phyloP scores from a whole-genome alignment of 2,329 filamentous ascomycete species.

The Canariomyces notabilis region DNA sequence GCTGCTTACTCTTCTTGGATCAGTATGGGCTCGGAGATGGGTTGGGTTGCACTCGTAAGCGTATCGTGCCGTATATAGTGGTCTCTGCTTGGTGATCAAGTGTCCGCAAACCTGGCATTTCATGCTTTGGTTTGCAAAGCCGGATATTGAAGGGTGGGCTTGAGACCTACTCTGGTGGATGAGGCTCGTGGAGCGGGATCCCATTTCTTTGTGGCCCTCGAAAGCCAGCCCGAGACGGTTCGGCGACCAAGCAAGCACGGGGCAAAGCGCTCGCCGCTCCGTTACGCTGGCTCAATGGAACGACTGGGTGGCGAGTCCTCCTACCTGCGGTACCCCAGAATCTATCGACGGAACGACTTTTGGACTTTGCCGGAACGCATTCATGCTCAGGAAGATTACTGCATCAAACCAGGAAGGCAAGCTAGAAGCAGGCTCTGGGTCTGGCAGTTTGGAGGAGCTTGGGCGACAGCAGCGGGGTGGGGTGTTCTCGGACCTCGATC shows the following conservation, averaged over 20 bases:
- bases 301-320: too few relatives aligned
- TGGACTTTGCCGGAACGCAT: too few relatives aligned
- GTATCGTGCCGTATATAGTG: conserved; percentile 28
- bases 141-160: neutral
- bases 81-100: conserved; percentile 22
- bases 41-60: conserved; percentile 23
- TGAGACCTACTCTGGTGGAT: neutral
- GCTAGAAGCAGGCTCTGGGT: neutral
- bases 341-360: too few relatives aligned
- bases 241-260: too few relatives aligned
- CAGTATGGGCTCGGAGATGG: conserved; percentile 1
- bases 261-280: neutral
- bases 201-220: neutral
- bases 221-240: too few relatives aligned
- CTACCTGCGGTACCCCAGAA: too few relatives aligned
- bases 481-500: neutral
- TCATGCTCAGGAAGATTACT: too few relatives aligned
- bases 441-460: neutral
- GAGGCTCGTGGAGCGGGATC: neutral
- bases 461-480: neutral
- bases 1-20: neutral
- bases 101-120: conserved; percentile 12
- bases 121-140: conserved; percentile 4
- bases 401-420: too few relatives aligned
- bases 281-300: neutral